Percentiles rank a stretch among this genome's conserved stretches.
phyloP scores from a whole-genome alignment of 176 grass and related monocot species.

The Paspalum notatum region DNA sequence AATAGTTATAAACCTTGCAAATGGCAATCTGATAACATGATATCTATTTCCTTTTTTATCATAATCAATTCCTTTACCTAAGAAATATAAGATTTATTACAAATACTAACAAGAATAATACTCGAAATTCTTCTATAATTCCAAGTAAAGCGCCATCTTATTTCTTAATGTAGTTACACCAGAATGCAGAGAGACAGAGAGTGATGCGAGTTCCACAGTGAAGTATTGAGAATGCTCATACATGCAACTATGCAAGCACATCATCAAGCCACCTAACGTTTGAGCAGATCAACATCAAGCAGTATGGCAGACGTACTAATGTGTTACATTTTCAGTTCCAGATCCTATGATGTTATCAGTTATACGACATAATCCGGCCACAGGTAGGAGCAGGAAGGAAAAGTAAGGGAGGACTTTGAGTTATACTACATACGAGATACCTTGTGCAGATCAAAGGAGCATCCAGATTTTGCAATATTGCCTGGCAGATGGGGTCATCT shows the following conservation, averaged over 20 bases:
- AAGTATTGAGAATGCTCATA: constrained; percentile 6
- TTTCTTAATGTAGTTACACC: not conserved
- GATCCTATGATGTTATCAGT: not conserved
- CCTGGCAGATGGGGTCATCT: constrained; percentile 80
- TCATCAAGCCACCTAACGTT: not conserved
- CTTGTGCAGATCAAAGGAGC: constrained; percentile 88
- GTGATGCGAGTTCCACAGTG: not conserved
- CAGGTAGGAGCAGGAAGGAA: constrained; percentile 9
- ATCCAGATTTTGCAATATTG: constrained; percentile 87
- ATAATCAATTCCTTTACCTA: constrained; percentile 21
- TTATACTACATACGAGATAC: constrained; percentile 40
- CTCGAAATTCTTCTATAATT: not conserved
- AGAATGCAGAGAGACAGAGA: constrained; percentile 11
- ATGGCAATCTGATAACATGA: not conserved
- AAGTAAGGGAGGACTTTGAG: not conserved
- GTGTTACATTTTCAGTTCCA: not conserved
- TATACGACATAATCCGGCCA: not conserved
- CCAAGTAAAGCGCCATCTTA: not conserved
- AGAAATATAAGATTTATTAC: not conserved
- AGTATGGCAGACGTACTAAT: not conserved
- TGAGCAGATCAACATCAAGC: not conserved
- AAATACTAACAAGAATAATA: not conserved
- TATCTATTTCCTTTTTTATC: not conserved
- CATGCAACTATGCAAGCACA: constrained; percentile 19
- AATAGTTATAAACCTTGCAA: constrained; percentile 16